Conservation (phyloP, 164 flowering plant species). For the Tinospora cordifolia region DNA sequence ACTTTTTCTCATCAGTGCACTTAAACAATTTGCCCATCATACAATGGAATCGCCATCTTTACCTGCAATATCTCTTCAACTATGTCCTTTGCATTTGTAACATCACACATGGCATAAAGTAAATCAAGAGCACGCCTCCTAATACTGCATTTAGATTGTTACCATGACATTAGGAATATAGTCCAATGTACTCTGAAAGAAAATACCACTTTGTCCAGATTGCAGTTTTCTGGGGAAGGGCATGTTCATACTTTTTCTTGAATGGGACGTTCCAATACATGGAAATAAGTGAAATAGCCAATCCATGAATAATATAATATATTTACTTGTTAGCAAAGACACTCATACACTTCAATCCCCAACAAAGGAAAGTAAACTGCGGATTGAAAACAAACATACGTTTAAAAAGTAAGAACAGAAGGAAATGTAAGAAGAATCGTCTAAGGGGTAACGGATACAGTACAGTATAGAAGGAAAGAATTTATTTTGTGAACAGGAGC, state of each 20-base stretch:
- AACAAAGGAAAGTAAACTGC: background rate
- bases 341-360: background rate
- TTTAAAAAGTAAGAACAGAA: background rate
- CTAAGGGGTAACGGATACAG: background rate
- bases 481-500: background rate
- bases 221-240: background rate
- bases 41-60: conserved; percentile 1
- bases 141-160: conserved; percentile 44
- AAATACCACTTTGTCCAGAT: background rate
- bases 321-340: background rate
- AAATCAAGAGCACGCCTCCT: conserved; percentile 98
- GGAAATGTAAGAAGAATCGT: background rate
- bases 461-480: background rate
- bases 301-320: background rate
- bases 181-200: background rate
- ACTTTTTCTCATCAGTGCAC: background rate
- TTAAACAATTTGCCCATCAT: background rate
- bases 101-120: conserved; percentile 99
- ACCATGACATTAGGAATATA: background rate
- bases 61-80: conserved; percentile 99
- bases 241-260: background rate
- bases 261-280: background rate
- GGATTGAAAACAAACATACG: background rate
- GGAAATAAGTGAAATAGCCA: background rate
- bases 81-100: conserved; percentile 97